Base-by-base conservation (phyloP, 1,284 basidiomycete species). In the Tremellales sp. region DNA sequence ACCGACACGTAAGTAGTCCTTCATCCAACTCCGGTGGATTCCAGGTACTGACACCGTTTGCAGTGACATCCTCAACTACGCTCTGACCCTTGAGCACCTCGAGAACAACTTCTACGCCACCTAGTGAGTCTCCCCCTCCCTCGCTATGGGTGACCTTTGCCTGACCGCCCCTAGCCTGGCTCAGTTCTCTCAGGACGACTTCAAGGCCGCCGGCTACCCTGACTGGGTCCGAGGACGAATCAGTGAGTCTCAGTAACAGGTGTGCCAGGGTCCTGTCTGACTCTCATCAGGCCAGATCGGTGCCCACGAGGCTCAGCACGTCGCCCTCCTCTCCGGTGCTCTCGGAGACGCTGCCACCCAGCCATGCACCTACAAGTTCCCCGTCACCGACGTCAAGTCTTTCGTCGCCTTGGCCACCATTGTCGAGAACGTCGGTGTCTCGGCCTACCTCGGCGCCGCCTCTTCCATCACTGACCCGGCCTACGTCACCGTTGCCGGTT, bases 391-490 rank as follows among this genome's bases (percentile, higher is more conserved):
- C 68, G 84, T 87, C 40, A 51, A 79, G 8, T 84, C 83, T 13
- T 87, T 89, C 85, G 78, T 82, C 36, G 78, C 81, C 5, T 79
- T 80, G n/a, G 87, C 87, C 3, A 84, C 86, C 56, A 73, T 85
- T 3, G 81, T 91, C 21, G 89, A 91, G 77, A 80, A 83, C 56
- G 79, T 89, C 47, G 88, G 89, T 61, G 86, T 89, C 43, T 75
- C 78, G 29, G 86, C 86, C 49, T 91, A 91, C 75, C 80, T 89
- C 35, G 88, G 88, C 53, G 87, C 82, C 46, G 82, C 84, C 6
- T 77, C 80, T 48, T 79, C 85, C 46, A 63, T 72, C 60, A 49
- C 61, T 36, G 63, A 73, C 49, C 45, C 60, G 42, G 58, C 59
- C 35, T 64, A 67, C 60, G 48, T 71, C 29, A 62, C 68, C 48